Base-by-base conservation (phyloP, 495 filamentous ascomycete species). In the Hypoxylon trugodes region DNA sequence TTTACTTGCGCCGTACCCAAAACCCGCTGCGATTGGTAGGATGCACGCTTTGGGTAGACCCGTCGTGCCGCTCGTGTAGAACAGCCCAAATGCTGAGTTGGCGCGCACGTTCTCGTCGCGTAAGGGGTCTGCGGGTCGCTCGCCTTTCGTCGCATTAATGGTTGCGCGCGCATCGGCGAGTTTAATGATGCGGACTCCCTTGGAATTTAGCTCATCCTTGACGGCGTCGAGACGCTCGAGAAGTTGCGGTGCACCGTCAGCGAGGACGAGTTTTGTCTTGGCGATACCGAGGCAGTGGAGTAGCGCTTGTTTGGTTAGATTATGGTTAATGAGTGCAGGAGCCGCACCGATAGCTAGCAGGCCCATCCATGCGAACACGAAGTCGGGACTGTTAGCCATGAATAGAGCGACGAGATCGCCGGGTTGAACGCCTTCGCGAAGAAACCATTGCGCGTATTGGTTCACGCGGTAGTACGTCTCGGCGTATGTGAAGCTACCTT, bases 271-370 rank as follows among this genome's bases (percentile, higher is more conserved):
- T 64, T 79, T 86, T 7, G 84, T 77, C 3, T 77, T 81, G 19
- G 81, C 80, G 38, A 92, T 77, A 55, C 79, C 82, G 59, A 94
- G 59, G 65, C 89, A 92, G 71, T 93, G 89, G 33, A 90, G 52
- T 55, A 93, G 68, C 1, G 86, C 87, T 45, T 89, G 84, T 0
- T 84, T 85, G 19, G 80, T 73, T 0, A 93, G 78, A 66, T 91
- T 86, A 61, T 89, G 86, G 69, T 94, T 94, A 69, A 93, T 88
- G 59, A 88, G 79, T n/a, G 89, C 87, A 0, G 89, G 87, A 4
- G 85, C 87, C 28, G 82, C 84, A 0, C 89, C 89, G 59, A 90
- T 83, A 10, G 81, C 81, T 81, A 83, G 84, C 1, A 84, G 70
- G 0, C 79, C 88, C 37, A 90, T 63, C 82, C 86, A 86, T 0